Percentiles rank a stretch among this genome's conserved stretches.
Conservation (phyloP, 192 early-diverging fungal species). For the Coemansia sp. region DNA sequence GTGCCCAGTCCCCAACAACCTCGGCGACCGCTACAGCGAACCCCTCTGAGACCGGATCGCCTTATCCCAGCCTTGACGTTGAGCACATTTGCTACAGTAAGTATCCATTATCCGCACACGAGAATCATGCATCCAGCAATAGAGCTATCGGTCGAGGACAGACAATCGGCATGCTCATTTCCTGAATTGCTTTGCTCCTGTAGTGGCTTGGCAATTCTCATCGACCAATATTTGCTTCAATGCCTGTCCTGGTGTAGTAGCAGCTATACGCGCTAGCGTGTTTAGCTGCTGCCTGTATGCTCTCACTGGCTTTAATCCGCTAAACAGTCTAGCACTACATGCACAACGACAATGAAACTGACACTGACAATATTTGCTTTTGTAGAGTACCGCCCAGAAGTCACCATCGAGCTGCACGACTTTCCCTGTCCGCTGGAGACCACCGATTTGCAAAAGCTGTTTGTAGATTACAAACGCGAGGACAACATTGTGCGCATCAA, state of each 20-base stretch:
- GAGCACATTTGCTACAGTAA: constrained; percentile 57
- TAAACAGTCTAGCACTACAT: no score
- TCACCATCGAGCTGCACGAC: constrained; percentile 55
- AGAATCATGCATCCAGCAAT: background rate
- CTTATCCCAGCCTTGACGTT: constrained; percentile 48
- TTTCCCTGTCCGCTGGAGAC: constrained; percentile 54
- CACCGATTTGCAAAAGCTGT: constrained; percentile 47
- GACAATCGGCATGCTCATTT: background rate
- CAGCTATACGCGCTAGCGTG: no score
- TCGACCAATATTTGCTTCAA: no score
- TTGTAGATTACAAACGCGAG: constrained; percentile 45
- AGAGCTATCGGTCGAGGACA: background rate
- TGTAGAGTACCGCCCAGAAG: constrained; percentile 54
- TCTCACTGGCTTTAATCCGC: no score
- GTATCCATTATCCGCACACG: constrained; percentile 9
- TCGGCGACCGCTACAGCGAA: constrained; percentile 19
- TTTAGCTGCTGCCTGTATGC: no score
- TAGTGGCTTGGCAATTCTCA: background rate
- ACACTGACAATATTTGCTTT: background rate
- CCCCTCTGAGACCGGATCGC: constrained; percentile 36
- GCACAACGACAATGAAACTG: no score
- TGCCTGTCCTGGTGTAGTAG: no score
- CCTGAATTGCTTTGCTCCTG: background rate
- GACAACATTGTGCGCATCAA: constrained; percentile 58
- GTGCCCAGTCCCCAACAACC: constrained; percentile 6